Evolutionary conservation across 768 basidiomycete genomes (phyloP), one percentile per base, ranked within the genome.

Genomic region (Rhodotorula paludigena): DNA sequence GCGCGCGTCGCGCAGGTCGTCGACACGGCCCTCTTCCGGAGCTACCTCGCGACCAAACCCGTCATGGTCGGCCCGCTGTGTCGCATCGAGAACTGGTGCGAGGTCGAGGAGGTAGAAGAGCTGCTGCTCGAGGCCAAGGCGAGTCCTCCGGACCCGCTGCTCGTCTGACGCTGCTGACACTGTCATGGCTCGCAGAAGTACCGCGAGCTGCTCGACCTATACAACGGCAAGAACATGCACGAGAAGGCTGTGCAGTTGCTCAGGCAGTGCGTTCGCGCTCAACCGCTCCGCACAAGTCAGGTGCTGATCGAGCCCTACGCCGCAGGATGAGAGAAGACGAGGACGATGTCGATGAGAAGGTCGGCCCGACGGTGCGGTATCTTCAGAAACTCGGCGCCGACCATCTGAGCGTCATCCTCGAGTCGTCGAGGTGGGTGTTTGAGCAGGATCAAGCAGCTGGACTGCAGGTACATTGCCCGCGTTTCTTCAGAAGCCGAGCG

Each of bases 191-290:
- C 7, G 41, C 68, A 98, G 93, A 94, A 92, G 87, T 90, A 85
- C 76, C 83, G 86, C 0, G 96, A 98, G 76, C 83, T 99, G 44
- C 85, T 90, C 53, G 90, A 90, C 77, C 79, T 98, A 38, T 99
- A 97, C 76, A 85, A 90, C 72, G 92, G 91, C 42, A 92, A 92
- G 82, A 89, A 89, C 80, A 96, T 94, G 91, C 96, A 99, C 73
- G 82, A 82, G 0, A 89, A 93, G 77, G 92, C 94, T 0, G 78
- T 99, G 70, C 80, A 83, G 36, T 82, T 98, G 41, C 82, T 99
- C n/a, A 84, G 85, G 76, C 84, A 90, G 94, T 96, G 71, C 71
- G 89, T 78, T 3, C 33, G 5, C 32, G 33, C 3, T 33, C 49
- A 41, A 45, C 45, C 30, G 53, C 8, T 7, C 12, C 2, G 4